These are phyloP conservation scores for Fusarium caatingaense DNA, from an alignment of 2,329 filamentous ascomycete species.

Conservation along the genomic window DNA sequence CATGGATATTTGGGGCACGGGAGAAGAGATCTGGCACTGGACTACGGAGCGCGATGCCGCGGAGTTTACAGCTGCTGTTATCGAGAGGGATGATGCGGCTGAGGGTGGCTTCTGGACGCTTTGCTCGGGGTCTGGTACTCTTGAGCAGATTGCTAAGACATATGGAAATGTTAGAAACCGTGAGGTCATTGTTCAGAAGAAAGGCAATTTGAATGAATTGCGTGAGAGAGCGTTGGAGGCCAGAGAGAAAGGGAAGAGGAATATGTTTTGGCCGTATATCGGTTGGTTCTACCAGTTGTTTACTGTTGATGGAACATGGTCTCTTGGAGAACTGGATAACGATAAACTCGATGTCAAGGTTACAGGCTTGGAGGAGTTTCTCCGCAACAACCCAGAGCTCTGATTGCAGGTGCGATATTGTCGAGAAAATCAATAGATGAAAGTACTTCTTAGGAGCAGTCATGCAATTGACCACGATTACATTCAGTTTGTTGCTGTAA, in stretches of 20 bases:
- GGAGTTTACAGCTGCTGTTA: background rate
- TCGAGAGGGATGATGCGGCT: background rate
- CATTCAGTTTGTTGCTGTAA: background rate
- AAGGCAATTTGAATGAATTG: background rate
- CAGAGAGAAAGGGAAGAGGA: background rate
- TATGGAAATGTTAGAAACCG: background rate
- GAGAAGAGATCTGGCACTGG: background rate
- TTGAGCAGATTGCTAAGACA: background rate
- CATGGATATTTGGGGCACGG: background rate
- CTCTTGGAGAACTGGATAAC: background rate
- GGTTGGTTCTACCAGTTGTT: background rate
- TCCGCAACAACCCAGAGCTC: background rate
- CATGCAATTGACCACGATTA: background rate
- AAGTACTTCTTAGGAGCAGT: background rate
- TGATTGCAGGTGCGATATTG: background rate
- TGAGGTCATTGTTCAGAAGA: background rate
- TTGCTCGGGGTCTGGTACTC: background rate
- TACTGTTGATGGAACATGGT: background rate
- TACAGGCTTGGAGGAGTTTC: background rate
- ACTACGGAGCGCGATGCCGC: background rate
- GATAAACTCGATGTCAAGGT: background rate
- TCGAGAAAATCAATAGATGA: background rate
- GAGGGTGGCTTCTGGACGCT: background rate
- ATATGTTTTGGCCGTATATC: background rate
- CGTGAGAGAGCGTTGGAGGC: background rate